Evolutionary conservation across 1,284 basidiomycete species (phyloP), one percentile per base, ranked within the genome.

Genomic region (Jaminaea rosea): DNA sequence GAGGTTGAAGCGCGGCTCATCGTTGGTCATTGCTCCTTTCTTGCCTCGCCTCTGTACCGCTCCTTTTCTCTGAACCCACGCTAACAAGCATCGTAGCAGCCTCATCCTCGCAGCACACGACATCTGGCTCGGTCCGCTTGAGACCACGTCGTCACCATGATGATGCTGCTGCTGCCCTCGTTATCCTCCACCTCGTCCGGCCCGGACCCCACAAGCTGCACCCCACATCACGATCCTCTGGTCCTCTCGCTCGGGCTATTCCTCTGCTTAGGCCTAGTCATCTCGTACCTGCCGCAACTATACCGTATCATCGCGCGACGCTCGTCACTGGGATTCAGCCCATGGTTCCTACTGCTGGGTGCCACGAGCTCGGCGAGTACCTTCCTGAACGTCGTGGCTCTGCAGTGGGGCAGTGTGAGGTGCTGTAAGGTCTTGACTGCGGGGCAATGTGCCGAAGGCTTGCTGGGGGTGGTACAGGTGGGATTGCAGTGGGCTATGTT

Each of bases 281-380:
- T 89, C 53, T 94, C 90, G 41, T 96, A 94, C 76, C 75, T 85
- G 9, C 92, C 92, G 1, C 91, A 94, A 28, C 89, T 92, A 57
- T 83, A 90, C 65, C 75, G 70, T 47, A 71, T 72, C 52, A 42
- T 61, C 34, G 34, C 76, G 48, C 80, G 83, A 41, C 80, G 82
- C 36, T 86, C 88, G 0, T 91, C 88, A 0, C 83, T 91, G 62
- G 91, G 91, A 0, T 83, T 94, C 58, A 90, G 87, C 55, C 88
- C 90, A 48, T 87, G 87, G 83, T 98, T 88, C 73, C 77, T 97
- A n/a, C 79, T 97, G 2, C 80, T 97, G 0, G 94, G 94, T 9
- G 86, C 87, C 52, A 93, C 88, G 17, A 73, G 70, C 46, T 69
- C 65, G 50, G 72, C 75, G 7, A 68, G 69, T 34, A 70, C 69